phyloP scores from a whole-genome alignment of 345 rosid genomes.

The Ceriops zippeliana region DNA sequence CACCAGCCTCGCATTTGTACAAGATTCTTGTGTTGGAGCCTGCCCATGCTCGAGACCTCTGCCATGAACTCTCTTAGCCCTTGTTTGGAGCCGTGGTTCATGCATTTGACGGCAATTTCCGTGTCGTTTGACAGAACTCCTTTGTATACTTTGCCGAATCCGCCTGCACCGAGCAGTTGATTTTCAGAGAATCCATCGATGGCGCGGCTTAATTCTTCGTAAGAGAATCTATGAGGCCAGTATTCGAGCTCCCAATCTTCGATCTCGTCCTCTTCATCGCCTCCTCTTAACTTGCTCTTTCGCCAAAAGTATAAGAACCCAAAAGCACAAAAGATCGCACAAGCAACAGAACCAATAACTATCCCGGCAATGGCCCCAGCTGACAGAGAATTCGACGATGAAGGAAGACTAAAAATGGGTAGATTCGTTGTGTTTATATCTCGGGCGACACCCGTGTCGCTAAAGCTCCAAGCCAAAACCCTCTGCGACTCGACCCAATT shows the following conservation, averaged over 20 bases:
- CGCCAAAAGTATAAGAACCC: slow-evolving; percentile 45
- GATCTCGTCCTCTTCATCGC: slow-evolving; percentile 49
- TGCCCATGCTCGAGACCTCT: slow-evolving; percentile 82
- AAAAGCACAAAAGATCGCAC: slow-evolving; percentile 30
- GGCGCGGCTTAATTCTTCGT: slow-evolving; percentile 60
- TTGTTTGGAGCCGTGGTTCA: slow-evolving; percentile 85
- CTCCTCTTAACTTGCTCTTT: slow-evolving; percentile 32
- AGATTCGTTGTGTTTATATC: slow-evolving; percentile 64
- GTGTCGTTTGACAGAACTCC: slow-evolving; percentile 50
- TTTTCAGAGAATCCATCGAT: slow-evolving; percentile 59
- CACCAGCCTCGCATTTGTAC: slow-evolving; percentile 93
- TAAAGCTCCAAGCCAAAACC: slow-evolving; percentile 84
- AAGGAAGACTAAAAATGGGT: slow-evolving; percentile 44
- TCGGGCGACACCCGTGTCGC: slow-evolving; percentile 53
- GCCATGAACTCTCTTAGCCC: slow-evolving; percentile 94
- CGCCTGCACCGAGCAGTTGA: slow-evolving; percentile 71
- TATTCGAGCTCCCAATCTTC: slow-evolving; percentile 92
- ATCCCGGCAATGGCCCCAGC: slow-evolving; percentile 67
- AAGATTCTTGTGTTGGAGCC: slow-evolving; percentile 80
- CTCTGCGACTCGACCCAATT: slow-evolving; percentile 65
- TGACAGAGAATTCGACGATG: slow-evolving; percentile 50
- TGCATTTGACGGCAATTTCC: slow-evolving; percentile 73
- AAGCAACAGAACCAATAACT: slow-evolving; percentile 43
- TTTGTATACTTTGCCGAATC: slow-evolving; percentile 75
- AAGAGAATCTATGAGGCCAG: slow-evolving; percentile 90